phyloP scores from a whole-genome alignment of 768 basidiomycete species.

The Amanita exitialis region DNA sequence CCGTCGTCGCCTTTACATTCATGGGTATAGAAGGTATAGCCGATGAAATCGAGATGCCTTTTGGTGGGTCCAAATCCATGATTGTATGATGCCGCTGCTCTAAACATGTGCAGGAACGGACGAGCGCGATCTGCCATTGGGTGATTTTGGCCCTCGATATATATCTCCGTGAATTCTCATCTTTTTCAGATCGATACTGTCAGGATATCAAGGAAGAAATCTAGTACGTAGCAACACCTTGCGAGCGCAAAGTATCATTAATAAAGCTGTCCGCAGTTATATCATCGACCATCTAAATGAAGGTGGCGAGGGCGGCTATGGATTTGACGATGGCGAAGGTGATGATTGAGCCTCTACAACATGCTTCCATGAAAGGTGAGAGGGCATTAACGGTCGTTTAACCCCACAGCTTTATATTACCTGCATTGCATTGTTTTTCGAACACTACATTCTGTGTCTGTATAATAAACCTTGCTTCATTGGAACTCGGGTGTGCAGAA shows the following conservation, averaged over 20 bases:
- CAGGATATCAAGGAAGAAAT: conserved; percentile 82
- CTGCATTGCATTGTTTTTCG: background rate
- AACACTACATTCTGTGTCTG: conserved; percentile 4
- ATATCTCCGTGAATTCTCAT: background rate
- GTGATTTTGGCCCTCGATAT: conserved; percentile 24
- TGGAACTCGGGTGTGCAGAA: conserved; percentile 80
- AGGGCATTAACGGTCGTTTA: background rate
- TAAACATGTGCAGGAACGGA: conserved; percentile 36
- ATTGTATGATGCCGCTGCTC: conserved; percentile 6
- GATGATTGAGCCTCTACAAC: conserved; percentile 39
- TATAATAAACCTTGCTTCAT: conserved; percentile 27
- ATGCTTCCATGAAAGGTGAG: background rate
- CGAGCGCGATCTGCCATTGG: conserved; percentile 63
- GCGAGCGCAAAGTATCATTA: conserved; percentile 8
- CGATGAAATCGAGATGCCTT: conserved; percentile 91
- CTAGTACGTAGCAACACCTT: conserved; percentile 35
- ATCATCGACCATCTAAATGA: conserved; percentile 63
- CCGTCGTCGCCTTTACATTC: conserved; percentile 81
- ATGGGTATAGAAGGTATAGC: conserved; percentile 97
- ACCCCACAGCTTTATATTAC: background rate
- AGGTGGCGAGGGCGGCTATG: conserved; percentile 59
- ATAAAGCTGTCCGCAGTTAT: conserved; percentile 34
- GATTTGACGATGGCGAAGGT: conserved; percentile 76
- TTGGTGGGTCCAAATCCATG: conserved; percentile 40
- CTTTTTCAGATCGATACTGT: conserved; percentile 63